Evolutionary conservation across 1,284 basidiomycete species (phyloP), one percentile per base, ranked within the genome.

Genomic region (Cryptococcus sp.): DNA sequence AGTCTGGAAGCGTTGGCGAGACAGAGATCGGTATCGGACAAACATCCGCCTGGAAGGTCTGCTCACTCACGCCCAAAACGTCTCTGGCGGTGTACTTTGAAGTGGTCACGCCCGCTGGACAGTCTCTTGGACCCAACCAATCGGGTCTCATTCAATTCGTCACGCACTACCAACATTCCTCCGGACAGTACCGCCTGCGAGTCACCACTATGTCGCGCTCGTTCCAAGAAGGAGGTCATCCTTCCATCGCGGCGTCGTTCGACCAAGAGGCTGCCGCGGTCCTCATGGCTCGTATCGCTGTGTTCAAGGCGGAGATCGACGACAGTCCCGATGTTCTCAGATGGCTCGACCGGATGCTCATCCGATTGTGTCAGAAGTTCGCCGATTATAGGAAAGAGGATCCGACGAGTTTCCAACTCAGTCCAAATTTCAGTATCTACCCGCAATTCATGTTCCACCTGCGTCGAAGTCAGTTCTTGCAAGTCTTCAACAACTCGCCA

Each of bases 391-490:
- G 93, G 72, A 99, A 99, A 81, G 96, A 99, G 80, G 96, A 99
- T 74, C 91, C 95, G 4, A 86, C 88, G 51, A 91, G 88, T 77
- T 99, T 99, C 85, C 84, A 93, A 64, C 82, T 99, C 65, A 84
- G 87, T 61, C 93, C 97, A 72, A 95, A 95, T 79, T 99, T 99
- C 80, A 93, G 90, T 78, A 99, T 99, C 72, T 99, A 99, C 79
- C 96, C 96, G 38, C 96, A 99, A 78, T 99, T 99, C 83, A 99
- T 99, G 96, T 99, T 99, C 88, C 96, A 99, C 80, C 80, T 99
- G 61, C 85, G 96, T 58, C 83, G 96, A 75, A 93, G 90, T 82
- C 95, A 99, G 81, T 99, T 99, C 83, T 83, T 99, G 78, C 96
- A 99, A 80, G 95, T 99, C 56, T 99, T 99, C 81, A 99, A 99